Evolutionary conservation across 306 rosid genomes (phyloP), one percentile per base, ranked within the genome.

Genomic region (Fagus sylvatica): DNA sequence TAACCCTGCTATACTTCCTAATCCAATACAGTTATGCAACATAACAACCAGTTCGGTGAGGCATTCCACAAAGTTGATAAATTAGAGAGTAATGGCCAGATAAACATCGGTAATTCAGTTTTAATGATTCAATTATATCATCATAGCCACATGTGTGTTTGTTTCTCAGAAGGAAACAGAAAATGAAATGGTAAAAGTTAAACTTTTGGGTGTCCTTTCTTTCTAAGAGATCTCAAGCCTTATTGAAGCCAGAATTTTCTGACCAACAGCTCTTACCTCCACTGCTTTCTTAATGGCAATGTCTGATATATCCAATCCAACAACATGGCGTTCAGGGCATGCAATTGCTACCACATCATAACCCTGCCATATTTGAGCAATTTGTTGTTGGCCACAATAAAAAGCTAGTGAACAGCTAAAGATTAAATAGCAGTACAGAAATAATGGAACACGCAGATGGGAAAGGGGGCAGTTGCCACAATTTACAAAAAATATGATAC

Each of bases 261-360:
- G 2, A 60, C 3, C 19, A 19, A 3, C 40, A 22, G 46, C 48
- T 53, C 41, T 51, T 74, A 84, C 88, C 86, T 81, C 61, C 36
- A 40, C 11, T 5, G 84, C 86, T 71, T 76, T 78, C 53, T 75
- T 69, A 15, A 72, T 75, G 84, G 86, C 88, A 42, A 43, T 75
- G 65, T 57, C 60, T 36, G 88, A 85, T 59, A 85, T 71, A 83
- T 85, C 88, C 70, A 85, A 72, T 75, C 88, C 86, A 68, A 74
- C 41, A 46, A 81, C 84, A 34, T 64, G 51, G 71, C 84, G 81
- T 51, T 85, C 66, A 51, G 84, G 75, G 41, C 74, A 72, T 71
- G 88, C 88, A 69, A 81, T 66, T 34, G 69, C 76, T 42, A 75
- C 79, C 42, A 85, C 84, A 72, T 85, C 88, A 43, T 85, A 81